Base-by-base conservation (phyloP, 352 stramenopile species). In the Phytophthora pistaciae region DNA sequence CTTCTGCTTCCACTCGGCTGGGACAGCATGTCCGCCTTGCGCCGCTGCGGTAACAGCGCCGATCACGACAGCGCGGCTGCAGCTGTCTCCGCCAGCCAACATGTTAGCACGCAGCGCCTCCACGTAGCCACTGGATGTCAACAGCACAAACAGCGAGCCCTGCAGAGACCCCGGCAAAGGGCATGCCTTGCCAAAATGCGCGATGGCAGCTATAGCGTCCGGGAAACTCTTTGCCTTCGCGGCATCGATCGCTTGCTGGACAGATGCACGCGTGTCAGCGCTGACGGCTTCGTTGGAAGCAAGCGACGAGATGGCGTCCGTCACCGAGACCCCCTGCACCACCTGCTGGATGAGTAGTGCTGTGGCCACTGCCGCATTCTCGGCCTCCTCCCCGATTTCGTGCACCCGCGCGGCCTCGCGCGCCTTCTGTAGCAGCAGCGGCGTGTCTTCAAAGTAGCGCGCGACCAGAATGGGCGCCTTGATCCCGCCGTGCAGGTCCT, bases 21-120 rank as follows among this genome's bases (percentile, higher is more conserved):
- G 82, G 42, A 90, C 72, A 2, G 55, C 58, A 23, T 82, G 67
- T 10, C 13, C 60, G 1, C 72, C 72, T 36, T 70, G 49, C 50
- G 78, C 79, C 0, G 83, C 83, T 25, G 85, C 83, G 8, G 74
- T 62, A 42, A 83, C 65, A 38, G 85, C 85, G 31, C 85, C 85
- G 49, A 93, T 79, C 27, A 91, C 68, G 56, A 93, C 88, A 25
- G 83, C 77, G 27, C 85, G 82, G 29, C 85, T 91, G 72, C 83
- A 91, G 75, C 91, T 93, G 80, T 93, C 85, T 27, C 83, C 83
- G 20, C 85, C 85, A 0, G 85, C 82, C 31, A 83, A 20, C 57
- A 91, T 80, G 53, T 93, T 93, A 44, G 74, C 64, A 44, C 81
- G 80, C 42, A 93, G 42, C 1, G 83, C 80, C 29, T 85, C 79